Evolutionary conservation across 2,329 filamentous ascomycete genomes (phyloP), one percentile per base, ranked within the genome.

Genomic region (Stachybotrys chlorohalonatus): DNA sequence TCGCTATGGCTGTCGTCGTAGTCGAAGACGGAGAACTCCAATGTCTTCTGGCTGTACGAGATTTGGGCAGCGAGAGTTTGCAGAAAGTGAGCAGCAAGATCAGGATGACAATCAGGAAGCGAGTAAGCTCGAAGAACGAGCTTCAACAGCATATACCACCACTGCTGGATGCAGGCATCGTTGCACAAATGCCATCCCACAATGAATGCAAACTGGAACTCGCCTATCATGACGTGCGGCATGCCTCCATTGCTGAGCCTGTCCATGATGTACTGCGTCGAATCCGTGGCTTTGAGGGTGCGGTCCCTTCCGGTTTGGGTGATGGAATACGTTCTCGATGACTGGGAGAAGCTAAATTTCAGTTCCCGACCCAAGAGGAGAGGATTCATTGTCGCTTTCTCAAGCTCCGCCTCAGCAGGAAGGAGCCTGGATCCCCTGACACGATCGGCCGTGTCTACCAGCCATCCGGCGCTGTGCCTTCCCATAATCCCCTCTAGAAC

Each of bases 131-230:
- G 75, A 50, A 85, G 73, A 11, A 83, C 61, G 39, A 83, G 63
- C 51, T 72, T 75, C 46, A 79, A 72, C 4, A 78, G 65, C 57
- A 83, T 73, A 60, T 82, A 74, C 72, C 76, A 81, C 83, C 82
- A 86, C 57, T 86, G 82, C 57, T 83, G 80, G 48, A 84, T 70
- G 59, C 82, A 85, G 8, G 79, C 73, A 47, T 79, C 69, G 63
- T 84, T 86, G 47, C 78, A 77, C 1, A 85, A 74, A 54, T 81
- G 74, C 63, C 79, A 75, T 45, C 82, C 82, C 0, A 77, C 77
- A 5, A 85, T 61, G 60, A 79, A 86, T 47, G 76, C 75, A 63
- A 85, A 79, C 59, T 86, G 83, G 2, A 85, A 65, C 62, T 86
- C 83, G 50, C 81, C 83, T 6, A 82, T 64, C 31, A 85, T 66